These are phyloP conservation scores for Heimioporus sp. DNA, from an alignment of 768 basidiomycete genomes.

Conservation along the genomic window DNA sequence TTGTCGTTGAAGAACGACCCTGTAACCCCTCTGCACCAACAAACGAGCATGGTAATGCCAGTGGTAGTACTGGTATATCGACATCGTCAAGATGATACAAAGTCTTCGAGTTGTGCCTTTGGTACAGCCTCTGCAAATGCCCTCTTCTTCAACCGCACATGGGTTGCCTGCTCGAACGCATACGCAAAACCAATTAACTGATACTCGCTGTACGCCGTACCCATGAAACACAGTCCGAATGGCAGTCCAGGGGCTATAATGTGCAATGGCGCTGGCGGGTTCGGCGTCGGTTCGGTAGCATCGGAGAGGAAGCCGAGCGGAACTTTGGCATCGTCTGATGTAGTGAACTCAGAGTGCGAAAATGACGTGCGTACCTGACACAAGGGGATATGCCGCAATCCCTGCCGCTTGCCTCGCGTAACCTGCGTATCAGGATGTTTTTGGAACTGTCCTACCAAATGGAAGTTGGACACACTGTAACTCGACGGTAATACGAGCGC, in stretches of 20 bases:
- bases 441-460: background rate
- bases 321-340: slow-evolving; percentile 30
- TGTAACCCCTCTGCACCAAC: background rate
- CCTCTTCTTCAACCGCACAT: slow-evolving; percentile 43
- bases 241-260: slow-evolving; percentile 37
- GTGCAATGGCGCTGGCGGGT: slow-evolving; percentile 37
- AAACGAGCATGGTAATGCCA: no score
- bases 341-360: background rate
- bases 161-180: slow-evolving; percentile 56
- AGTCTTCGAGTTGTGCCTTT: slow-evolving; percentile 44
- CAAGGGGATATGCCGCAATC: slow-evolving; percentile 37
- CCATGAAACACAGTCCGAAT: slow-evolving; percentile 43
- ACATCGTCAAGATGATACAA: slow-evolving; percentile 15
- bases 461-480: slow-evolving; percentile 7
- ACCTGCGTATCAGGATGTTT: slow-evolving; percentile 6
- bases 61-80: no score
- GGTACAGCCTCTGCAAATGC: slow-evolving; percentile 56
- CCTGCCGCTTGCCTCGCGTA: slow-evolving; percentile 28
- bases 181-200: slow-evolving; percentile 41
- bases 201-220: slow-evolving; percentile 45
- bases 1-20: background rate
- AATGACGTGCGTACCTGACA: slow-evolving; percentile 25
- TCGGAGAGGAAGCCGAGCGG: slow-evolving; percentile 41
- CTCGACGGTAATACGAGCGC: slow-evolving; percentile 49
- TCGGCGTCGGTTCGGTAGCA: slow-evolving; percentile 23